phyloP scores from a whole-genome alignment of 2,329 filamentous ascomycete genomes.

The Nothophoma quercina region DNA sequence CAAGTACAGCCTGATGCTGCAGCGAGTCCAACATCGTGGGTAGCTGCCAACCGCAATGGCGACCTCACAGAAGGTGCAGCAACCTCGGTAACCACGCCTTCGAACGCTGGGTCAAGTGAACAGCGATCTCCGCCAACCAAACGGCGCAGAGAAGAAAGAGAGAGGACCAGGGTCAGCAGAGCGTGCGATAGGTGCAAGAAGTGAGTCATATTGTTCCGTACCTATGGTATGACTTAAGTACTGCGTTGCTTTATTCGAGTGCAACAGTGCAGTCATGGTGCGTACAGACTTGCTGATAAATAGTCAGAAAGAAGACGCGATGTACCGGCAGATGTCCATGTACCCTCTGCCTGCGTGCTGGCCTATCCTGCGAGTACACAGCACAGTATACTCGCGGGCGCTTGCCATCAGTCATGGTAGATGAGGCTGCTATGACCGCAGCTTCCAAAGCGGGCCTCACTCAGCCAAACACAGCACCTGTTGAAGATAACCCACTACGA shows the following conservation, averaged over 20 bases:
- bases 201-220: constrained; percentile 39
- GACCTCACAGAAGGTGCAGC: constrained; percentile 14
- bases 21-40: constrained; percentile 12
- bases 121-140: constrained; percentile 37
- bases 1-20: constrained; percentile 20
- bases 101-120: constrained; percentile 29
- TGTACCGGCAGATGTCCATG: constrained; percentile 49
- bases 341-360: constrained; percentile 40
- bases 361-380: constrained; percentile 57
- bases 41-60: constrained; percentile 19
- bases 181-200: constrained; percentile 60
- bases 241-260: neutral
- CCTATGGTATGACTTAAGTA: no score
- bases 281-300: constrained; percentile 17
- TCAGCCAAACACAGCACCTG: constrained; percentile 19
- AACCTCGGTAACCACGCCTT: constrained; percentile 20
- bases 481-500: constrained; percentile 19
- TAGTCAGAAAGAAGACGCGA: constrained; percentile 46
- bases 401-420: constrained; percentile 51
- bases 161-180: constrained; percentile 55
- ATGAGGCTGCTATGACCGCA: constrained; percentile 38
- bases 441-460: constrained; percentile 26
- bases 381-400: constrained; percentile 59
- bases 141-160: constrained; percentile 44
- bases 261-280: neutral